These are phyloP conservation scores for Lactifluus hygrophoroides DNA, from an alignment of 768 basidiomycete genomes.

Conservation along the genomic window DNA sequence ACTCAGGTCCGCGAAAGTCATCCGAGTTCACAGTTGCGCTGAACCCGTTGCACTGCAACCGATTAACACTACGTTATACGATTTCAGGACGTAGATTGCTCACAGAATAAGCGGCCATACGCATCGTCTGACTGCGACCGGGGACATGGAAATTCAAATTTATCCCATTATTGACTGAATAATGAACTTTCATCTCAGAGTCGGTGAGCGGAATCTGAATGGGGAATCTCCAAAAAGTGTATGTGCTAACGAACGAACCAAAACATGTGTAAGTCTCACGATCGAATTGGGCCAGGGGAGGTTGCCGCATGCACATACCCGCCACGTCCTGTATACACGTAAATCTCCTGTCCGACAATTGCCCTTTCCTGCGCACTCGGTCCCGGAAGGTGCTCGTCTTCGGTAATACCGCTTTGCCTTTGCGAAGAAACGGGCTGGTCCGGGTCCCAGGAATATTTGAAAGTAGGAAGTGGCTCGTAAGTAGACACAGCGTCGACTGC, in stretches of 20 bases:
- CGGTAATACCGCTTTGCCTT: too few relatives aligned
- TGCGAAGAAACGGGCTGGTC: slow-evolving; percentile 30
- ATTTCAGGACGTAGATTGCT: slow-evolving; percentile 22
- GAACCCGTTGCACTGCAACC: slow-evolving; percentile 74
- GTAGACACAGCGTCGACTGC: slow-evolving; percentile 72
- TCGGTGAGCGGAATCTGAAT: slow-evolving; percentile 68
- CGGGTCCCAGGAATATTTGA: slow-evolving; percentile 72
- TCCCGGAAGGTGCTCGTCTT: not conserved
- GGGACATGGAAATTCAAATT: slow-evolving; percentile 79
- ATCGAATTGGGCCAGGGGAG: too few relatives aligned
- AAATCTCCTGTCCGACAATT: slow-evolving; percentile 63
- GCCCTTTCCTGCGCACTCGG: slow-evolving; percentile 34
- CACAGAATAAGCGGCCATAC: slow-evolving; percentile 85
- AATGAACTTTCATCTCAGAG: slow-evolving; percentile 68
- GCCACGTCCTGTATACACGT: slow-evolving; percentile 50
- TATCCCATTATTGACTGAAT: slow-evolving; percentile 76
- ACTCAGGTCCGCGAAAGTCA: slow-evolving; percentile 76
- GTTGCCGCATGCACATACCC: slow-evolving; percentile 32
- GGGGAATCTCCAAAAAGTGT: slow-evolving; percentile 91
- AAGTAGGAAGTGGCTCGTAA: slow-evolving; percentile 63
- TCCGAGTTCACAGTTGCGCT: slow-evolving; percentile 84
- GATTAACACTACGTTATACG: not conserved
- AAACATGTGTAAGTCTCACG: too few relatives aligned
- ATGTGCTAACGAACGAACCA: too few relatives aligned
- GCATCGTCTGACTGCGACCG: slow-evolving; percentile 71